Base-by-base conservation (phyloP, 1,284 basidiomycete genomes). In the Dichomitus squalens region DNA sequence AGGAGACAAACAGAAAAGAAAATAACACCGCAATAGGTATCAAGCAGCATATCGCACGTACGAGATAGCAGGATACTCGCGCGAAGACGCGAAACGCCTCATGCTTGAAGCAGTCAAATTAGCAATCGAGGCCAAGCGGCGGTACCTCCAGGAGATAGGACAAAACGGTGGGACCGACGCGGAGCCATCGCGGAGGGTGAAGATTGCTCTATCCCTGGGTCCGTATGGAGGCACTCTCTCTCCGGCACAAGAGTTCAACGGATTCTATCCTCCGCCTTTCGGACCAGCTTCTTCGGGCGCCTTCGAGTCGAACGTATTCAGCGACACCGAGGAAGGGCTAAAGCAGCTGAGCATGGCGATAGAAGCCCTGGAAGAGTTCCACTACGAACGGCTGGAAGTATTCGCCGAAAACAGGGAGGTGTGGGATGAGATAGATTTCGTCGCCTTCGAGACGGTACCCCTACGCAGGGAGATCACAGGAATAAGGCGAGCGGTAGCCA, bases 391-490 rank as follows among this genome's bases (percentile, higher is more conserved):
- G 9, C 75, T 94, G 36, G 64, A 72, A 33, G 73, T 84, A 0
- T 89, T 86, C 66, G 77, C 82, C 0, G 64, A 68, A 4, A 74
- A 85, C 52, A 53, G 57, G 9, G 72, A 75, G 20, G 74, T 75
- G 0, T 94, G 90, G 91, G 62, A 69, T 25, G 68, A 68, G 8
- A 73, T 94, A 52, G 84, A 88, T 54, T 80, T 79, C 59, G 67
- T 94, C 48, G 89, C 88, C 7, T 93, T 94, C 68, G 92, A 94
- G 77, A 94, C 91, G 0, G 75, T 93, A 3, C 90, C 92, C 0
- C 75, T 92, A 0, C 68, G 82, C 12, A 73, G 84, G 23, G 92
- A 95, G 71, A 76, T 88, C 4, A 71, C 68, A 9, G 90, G 86
- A 1, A 86, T 94, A 55, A 75, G 90, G 43, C 72, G 73, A 14